These are phyloP conservation scores for Calocybe cyanea DNA, from an alignment of 768 basidiomycete genomes.

Conservation along the genomic window DNA sequence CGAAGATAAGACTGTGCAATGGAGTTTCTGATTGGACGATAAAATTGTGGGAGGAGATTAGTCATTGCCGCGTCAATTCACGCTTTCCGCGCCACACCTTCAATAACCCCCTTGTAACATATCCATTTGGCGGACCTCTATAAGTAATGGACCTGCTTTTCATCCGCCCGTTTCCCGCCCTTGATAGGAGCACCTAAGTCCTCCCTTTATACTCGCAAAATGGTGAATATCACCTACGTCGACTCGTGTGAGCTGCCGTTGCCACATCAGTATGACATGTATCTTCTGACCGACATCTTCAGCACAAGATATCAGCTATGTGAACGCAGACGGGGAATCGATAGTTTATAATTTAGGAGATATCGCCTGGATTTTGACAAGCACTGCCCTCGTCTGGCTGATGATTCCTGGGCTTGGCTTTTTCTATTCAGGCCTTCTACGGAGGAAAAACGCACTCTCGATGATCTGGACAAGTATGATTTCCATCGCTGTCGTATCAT, in stretches of 20 bases:
- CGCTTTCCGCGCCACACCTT: slow-evolving; percentile 8
- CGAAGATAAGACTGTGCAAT: slow-evolving; percentile 4
- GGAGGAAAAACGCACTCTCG: slow-evolving; percentile 90
- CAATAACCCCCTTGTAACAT: not conserved
- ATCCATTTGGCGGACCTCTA: slow-evolving; percentile 6
- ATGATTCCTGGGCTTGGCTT: slow-evolving; percentile 86
- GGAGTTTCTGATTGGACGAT: slow-evolving; percentile 12
- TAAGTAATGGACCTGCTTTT: slow-evolving; percentile 4
- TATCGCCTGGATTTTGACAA: slow-evolving; percentile 56
- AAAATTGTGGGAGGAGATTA: slow-evolving; percentile 8
- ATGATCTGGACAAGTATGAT: slow-evolving; percentile 84
- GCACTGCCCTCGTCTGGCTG: slow-evolving; percentile 79
- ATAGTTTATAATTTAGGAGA: slow-evolving; percentile 46
- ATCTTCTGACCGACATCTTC: not conserved
- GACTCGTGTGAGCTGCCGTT: slow-evolving; percentile 21
- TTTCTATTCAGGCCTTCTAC: slow-evolving; percentile 87
- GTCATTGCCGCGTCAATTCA: too few species aligned
- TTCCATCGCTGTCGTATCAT: slow-evolving; percentile 73
- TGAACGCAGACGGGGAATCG: slow-evolving; percentile 24
- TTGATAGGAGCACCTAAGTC: not conserved
- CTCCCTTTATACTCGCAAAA: slow-evolving; percentile 7
- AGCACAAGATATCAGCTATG: slow-evolving; percentile 36
- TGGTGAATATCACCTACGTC: slow-evolving; percentile 28
- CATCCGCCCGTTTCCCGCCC: not conserved
- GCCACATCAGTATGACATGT: too few species aligned